phyloP scores from a whole-genome alignment of 75 land plant species.

The Cunninghamia lanceolata region DNA sequence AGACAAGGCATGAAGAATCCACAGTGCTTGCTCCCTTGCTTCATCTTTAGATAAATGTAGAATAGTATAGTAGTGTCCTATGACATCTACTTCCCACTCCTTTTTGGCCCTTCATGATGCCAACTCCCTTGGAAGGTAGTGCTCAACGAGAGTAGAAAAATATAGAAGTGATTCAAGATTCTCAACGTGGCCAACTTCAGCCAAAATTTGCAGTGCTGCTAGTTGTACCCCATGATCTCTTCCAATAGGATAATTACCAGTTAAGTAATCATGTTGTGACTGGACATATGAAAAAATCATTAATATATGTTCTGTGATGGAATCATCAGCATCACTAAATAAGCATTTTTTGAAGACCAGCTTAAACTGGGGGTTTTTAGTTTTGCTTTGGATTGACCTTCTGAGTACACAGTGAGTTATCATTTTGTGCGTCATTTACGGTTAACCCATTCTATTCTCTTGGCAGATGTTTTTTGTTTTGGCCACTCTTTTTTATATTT shows the following conservation, averaged over 20 bases:
- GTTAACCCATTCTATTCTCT: too few species aligned
- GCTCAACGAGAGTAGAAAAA: too few species aligned
- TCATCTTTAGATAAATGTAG: too few species aligned
- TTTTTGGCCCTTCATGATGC: conserved; percentile 16
- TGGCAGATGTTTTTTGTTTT: too few species aligned
- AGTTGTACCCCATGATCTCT: conserved; percentile 28
- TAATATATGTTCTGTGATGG: conserved; percentile 24
- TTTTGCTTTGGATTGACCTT: too few species aligned
- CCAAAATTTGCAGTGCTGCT: conserved; percentile 31
- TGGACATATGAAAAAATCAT: conserved; percentile 19
- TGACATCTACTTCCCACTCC: conserved; percentile 27
- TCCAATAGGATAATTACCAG: conserved; percentile 35
- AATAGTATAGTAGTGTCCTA: conserved; percentile 18
- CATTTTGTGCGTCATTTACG: too few species aligned
- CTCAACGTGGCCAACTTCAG: conserved; percentile 14
- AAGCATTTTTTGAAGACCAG: conserved; percentile 27
- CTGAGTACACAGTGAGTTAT: too few species aligned
- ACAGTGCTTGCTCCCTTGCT: too few species aligned
- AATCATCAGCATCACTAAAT: too few species aligned
- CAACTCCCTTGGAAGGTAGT: conserved; percentile 18
- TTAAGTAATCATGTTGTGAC: conserved; percentile 29
- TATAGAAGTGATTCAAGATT: too few species aligned
- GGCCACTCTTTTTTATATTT: too few species aligned
- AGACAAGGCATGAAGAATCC: conserved; percentile 18
- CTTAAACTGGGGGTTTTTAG: conserved; percentile 21